These are phyloP conservation scores for Colletotrichum australisinense DNA, from an alignment of 2,329 filamentous ascomycete species.

Conservation along the genomic window DNA sequence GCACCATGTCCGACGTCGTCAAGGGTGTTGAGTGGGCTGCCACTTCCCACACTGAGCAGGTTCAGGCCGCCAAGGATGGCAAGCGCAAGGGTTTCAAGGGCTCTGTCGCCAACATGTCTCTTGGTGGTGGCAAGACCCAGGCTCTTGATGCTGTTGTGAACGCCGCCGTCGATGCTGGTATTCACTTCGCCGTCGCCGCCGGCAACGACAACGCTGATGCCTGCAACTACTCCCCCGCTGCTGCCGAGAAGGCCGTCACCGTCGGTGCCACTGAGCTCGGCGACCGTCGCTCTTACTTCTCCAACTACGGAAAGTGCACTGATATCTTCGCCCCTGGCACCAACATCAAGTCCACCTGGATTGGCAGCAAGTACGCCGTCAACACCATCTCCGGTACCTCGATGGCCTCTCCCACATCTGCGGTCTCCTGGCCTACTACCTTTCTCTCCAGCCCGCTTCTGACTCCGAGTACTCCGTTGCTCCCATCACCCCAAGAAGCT, in stretches of 20 bases:
- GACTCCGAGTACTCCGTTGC: constrained; percentile 94
- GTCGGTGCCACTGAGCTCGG: constrained; percentile 94
- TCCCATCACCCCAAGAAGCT: constrained; percentile 90
- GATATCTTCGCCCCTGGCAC: constrained; percentile 98
- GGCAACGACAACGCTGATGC: constrained; percentile 99
- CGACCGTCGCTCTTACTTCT: constrained; percentile 99
- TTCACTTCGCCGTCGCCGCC: constrained; percentile 98
- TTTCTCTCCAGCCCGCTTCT: constrained; percentile 90
- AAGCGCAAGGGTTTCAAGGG: constrained; percentile 99
- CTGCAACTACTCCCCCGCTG: constrained; percentile 98
- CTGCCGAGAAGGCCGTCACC: constrained; percentile 90
- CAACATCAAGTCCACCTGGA: constrained; percentile 98
- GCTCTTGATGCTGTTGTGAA: constrained; percentile 94
- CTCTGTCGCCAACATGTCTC: constrained; percentile 98
- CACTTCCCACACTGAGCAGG: constrained; percentile 79
- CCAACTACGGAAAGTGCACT: constrained; percentile 99
- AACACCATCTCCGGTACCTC: constrained; percentile 99
- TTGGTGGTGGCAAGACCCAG: constrained; percentile 95
- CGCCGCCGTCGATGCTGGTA: constrained; percentile 88
- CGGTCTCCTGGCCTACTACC: constrained; percentile 96
- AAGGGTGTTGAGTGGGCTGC: constrained; percentile 98
- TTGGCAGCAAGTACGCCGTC: constrained; percentile 92
- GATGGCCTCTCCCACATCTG: constrained; percentile 97
- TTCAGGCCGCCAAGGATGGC: constrained; percentile 82
- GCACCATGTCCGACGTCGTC: constrained; percentile 98